Percentiles rank a stretch among this genome's conserved stretches.
phyloP scores from a whole-genome alignment of 768 basidiomycete genomes.

The Phaffia tasmanica region DNA sequence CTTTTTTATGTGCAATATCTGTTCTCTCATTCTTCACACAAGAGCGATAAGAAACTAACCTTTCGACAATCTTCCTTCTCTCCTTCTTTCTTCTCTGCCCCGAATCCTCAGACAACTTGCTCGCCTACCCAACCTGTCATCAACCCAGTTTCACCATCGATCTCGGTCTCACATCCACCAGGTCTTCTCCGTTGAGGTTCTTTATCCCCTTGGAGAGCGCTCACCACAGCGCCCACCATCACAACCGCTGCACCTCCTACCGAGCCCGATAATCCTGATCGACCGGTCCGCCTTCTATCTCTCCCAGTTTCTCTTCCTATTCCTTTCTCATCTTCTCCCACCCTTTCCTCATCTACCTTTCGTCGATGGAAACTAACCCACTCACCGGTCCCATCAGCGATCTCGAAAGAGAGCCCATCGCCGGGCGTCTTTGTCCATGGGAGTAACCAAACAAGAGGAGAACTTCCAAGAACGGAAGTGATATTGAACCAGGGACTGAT shows the following conservation, averaged over 20 bases:
- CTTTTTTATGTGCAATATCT: background rate
- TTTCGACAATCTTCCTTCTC: no score
- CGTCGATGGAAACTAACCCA: slow-evolving; percentile 23
- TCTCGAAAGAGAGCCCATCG: slow-evolving; percentile 63
- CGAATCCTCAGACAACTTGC: no score
- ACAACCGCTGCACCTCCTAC: no score
- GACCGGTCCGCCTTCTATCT: background rate
- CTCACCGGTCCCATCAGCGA: slow-evolving; percentile 45
- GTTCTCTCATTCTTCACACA: no score
- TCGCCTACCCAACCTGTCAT: no score
- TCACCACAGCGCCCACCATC: no score
- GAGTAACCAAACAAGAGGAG: slow-evolving; percentile 71
- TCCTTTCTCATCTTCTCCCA: background rate
- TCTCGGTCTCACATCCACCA: background rate
- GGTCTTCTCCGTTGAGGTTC: background rate
- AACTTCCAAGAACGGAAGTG: slow-evolving; percentile 62
- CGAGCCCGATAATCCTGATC: no score
- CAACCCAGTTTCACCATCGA: background rate
- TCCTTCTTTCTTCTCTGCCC: no score
- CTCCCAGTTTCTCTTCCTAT: background rate
- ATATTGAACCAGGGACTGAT: slow-evolving; percentile 69
- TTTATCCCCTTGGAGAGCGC: no score
- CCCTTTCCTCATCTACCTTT: background rate
- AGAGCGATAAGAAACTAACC: no score
- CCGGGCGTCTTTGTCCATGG: slow-evolving; percentile 54